Conservation (phyloP, 202 grass and related monocot genomes). For the Zoysia matrella region DNA sequence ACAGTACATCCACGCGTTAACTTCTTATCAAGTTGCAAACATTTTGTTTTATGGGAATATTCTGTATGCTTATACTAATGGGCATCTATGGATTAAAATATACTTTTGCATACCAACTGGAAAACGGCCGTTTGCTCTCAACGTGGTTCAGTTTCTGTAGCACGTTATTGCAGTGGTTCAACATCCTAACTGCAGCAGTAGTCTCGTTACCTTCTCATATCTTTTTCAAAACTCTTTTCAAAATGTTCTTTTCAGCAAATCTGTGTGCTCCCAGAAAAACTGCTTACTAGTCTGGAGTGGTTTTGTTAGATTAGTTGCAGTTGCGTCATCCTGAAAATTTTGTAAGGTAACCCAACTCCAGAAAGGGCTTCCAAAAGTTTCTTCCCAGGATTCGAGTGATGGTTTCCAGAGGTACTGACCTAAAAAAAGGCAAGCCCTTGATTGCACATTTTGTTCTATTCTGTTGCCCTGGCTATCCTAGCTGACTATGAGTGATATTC, state of each 20-base stretch:
- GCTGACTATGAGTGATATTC: no score
- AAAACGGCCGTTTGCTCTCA: background rate
- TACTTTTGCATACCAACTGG: background rate
- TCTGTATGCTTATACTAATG: background rate
- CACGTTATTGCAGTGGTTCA: background rate
- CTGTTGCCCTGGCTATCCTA: background rate
- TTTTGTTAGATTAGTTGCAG: conserved; percentile 33
- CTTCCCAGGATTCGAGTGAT: background rate
- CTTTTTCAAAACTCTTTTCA: background rate
- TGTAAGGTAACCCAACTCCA: conserved; percentile 36
- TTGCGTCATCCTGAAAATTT: conserved; percentile 4
- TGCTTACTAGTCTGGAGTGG: conserved; percentile 5
- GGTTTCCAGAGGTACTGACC: conserved; percentile 13
- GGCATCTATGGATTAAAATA: conserved; percentile 19
- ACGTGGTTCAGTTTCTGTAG: conserved; percentile 1
- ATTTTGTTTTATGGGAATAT: conserved; percentile 28
- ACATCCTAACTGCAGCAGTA: background rate
- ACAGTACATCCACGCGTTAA: conserved; percentile 20
- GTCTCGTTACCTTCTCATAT: background rate
- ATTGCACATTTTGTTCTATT: conserved; percentile 22
- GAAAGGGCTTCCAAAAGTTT: conserved; percentile 41
- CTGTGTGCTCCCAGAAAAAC: conserved; percentile 32
- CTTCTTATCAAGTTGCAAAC: conserved; percentile 30
- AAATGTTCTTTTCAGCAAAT: conserved; percentile 30
- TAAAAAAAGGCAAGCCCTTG: conserved; percentile 1